Conservation (phyloP, 495 filamentous ascomycete genomes). For the Aspergillus sclerotioniger region DNA sequence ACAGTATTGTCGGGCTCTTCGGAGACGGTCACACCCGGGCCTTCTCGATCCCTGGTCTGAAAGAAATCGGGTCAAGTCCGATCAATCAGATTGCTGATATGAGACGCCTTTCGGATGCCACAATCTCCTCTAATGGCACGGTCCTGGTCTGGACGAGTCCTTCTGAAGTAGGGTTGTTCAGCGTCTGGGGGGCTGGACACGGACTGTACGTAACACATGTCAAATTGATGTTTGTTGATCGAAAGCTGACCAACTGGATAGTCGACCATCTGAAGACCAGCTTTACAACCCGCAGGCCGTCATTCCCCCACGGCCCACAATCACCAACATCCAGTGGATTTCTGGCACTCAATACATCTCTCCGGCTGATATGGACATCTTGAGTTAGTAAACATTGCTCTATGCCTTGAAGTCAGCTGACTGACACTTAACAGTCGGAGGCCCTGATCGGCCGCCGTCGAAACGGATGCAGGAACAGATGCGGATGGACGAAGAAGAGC, state of each 20-base stretch:
- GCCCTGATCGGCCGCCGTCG: constrained; percentile 79
- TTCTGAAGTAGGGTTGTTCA: constrained; percentile 74
- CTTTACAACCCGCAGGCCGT: constrained; percentile 71
- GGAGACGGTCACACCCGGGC: constrained; percentile 73
- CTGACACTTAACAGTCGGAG: constrained; percentile 59
- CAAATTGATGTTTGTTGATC: constrained; percentile 8
- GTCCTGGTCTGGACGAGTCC: constrained; percentile 89
- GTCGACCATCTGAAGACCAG: constrained; percentile 59
- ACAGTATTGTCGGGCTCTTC: constrained; percentile 80
- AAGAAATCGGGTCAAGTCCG: constrained; percentile 70
- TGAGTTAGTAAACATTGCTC: constrained; percentile 48
- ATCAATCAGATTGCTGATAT: constrained; percentile 68
- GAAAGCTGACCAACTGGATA: constrained; percentile 33
- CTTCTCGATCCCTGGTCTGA: constrained; percentile 81
- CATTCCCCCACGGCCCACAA: constrained; percentile 83
- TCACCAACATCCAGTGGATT: constrained; percentile 94
- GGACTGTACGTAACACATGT: constrained; percentile 42
- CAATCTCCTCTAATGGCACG: constrained; percentile 72
- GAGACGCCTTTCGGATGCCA: constrained; percentile 61
- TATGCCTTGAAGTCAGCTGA: background rate
- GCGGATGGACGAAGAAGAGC: constrained; percentile 56
- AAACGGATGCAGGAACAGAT: constrained; percentile 70
- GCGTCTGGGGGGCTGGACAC: constrained; percentile 74
- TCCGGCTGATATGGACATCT: constrained; percentile 82
- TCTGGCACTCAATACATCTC: constrained; percentile 90